These are phyloP conservation scores for Argentina anserina DNA, from an alignment of 306 rosid species.

Conservation along the genomic window DNA sequence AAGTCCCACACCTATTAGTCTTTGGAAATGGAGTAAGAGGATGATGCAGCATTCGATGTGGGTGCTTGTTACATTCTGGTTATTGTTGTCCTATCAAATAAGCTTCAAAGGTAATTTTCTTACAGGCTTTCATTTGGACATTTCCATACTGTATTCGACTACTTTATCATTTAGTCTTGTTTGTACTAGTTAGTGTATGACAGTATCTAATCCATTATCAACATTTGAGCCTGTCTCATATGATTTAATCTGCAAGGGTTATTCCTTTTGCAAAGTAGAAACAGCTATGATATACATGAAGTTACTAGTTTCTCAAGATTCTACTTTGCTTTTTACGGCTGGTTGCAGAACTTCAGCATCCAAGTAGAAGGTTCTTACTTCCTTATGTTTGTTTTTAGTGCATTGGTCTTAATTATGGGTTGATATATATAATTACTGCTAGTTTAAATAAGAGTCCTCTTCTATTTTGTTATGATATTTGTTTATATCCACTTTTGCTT, in stretches of 20 bases:
- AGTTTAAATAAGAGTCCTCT: not conserved
- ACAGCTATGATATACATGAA: not conserved
- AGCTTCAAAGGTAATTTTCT: too few species aligned
- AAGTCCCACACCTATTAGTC: not conserved
- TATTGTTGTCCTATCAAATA: too few species aligned
- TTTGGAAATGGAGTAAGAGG: not conserved
- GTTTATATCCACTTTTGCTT: not conserved
- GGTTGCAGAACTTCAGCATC: too few species aligned
- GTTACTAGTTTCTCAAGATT: not conserved
- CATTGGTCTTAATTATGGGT: not conserved
- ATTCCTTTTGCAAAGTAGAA: not conserved
- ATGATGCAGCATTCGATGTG: not conserved
- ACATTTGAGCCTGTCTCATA: not conserved
- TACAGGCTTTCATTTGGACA: too few species aligned
- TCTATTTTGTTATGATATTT: not conserved
- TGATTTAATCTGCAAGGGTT: not conserved
- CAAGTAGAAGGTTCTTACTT: not conserved
- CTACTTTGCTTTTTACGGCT: not conserved
- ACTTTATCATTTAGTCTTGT: too few species aligned
- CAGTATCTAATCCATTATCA: too few species aligned
- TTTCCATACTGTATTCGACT: too few species aligned
- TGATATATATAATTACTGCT: not conserved
- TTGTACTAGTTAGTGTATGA: too few species aligned
- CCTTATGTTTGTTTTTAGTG: not conserved
- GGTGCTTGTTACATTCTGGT: too few species aligned